phyloP scores from a whole-genome alignment of 2,329 filamentous ascomycete genomes.

The Beauveria sp. region DNA sequence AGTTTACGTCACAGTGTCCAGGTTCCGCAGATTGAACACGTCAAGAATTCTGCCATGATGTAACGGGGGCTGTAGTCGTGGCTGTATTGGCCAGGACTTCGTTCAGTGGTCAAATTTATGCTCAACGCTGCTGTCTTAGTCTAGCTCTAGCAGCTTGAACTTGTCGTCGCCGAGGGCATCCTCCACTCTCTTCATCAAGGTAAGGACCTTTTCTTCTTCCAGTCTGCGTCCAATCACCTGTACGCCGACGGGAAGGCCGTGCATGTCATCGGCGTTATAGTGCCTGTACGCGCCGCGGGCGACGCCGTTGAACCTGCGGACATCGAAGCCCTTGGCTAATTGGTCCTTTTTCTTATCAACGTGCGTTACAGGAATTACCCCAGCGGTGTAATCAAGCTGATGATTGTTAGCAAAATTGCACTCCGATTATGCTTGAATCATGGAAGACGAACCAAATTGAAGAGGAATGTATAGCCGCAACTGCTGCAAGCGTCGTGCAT shows the following conservation, averaged over 20 bases:
- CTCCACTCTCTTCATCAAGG: constrained; percentile 73
- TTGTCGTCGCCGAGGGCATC: constrained; percentile 56
- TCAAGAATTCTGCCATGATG: not conserved
- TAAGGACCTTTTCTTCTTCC: constrained; percentile 82
- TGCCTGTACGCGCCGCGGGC: constrained; percentile 77
- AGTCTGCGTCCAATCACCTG: constrained; percentile 74
- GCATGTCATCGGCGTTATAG: constrained; percentile 78
- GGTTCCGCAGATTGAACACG: not conserved
- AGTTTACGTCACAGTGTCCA: not conserved
- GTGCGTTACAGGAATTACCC: constrained; percentile 77
- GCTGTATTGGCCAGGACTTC: not conserved
- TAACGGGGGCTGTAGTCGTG: not conserved
- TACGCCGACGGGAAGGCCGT: constrained; percentile 77
- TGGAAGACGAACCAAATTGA: constrained; percentile 61
- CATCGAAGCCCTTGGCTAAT: constrained; percentile 52
- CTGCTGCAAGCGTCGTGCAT: constrained; percentile 81
- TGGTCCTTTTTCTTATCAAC: constrained; percentile 65
- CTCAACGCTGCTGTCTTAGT: constrained; percentile 20
- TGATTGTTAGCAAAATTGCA: constrained; percentile 5
- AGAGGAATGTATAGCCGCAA: constrained; percentile 90
- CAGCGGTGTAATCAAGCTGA: constrained; percentile 76
- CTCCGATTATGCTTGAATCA: constrained; percentile 20
- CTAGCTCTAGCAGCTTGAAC: constrained; percentile 43
- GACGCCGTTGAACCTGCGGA: constrained; percentile 66
- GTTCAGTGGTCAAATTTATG: not conserved